Percentiles rank a stretch among this genome's conserved stretches.
Evolutionary conservation across 306 rosid genomes (phyloP).

Genomic region (Canavalia gladiata): DNA sequence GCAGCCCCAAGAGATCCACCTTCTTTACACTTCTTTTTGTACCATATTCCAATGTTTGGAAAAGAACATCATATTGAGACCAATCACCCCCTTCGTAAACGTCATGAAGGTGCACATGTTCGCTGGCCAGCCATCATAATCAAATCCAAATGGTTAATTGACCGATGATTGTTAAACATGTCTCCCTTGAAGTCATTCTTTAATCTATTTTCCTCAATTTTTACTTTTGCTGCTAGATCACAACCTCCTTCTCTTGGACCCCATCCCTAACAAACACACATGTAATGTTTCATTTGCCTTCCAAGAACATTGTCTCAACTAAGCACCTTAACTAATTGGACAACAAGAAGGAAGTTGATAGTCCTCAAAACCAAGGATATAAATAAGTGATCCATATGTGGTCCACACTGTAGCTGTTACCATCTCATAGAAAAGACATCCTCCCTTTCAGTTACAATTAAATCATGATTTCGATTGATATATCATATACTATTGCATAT

Average conservation of each 20-base stretch:
- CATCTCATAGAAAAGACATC: constrained; percentile 30
- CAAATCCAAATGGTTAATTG: constrained; percentile 47
- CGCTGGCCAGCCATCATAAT: constrained; percentile 46
- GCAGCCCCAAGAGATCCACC: constrained; percentile 2
- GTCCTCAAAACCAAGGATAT: constrained; percentile 33
- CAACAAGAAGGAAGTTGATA: constrained; percentile 24
- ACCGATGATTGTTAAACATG: constrained; percentile 39
- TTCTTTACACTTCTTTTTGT: constrained; percentile 22
- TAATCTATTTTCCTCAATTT: constrained; percentile 36
- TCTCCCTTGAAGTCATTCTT: constrained; percentile 45
- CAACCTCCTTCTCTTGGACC: constrained; percentile 54
- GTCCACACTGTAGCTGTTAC: constrained; percentile 45
- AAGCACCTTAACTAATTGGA: constrained; percentile 35
- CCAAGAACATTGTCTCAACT: constrained; percentile 41
- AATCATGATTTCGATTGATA: constrained; percentile 22
- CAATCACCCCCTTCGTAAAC: constrained; percentile 9
- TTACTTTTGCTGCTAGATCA: constrained; percentile 44
- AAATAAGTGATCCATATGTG: constrained; percentile 20
- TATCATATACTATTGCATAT: background rate
- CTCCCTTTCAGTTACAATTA: background rate
- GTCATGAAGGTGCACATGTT: constrained; percentile 37
- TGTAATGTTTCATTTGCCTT: constrained; percentile 53
- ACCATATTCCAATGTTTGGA: constrained; percentile 38
- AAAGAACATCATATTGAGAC: constrained; percentile 34
- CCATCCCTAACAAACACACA: constrained; percentile 59